These are phyloP conservation scores for Chlamydomonas reinhardtii DNA, from an alignment of 163 green algal species.

Conservation along the genomic window DNA sequence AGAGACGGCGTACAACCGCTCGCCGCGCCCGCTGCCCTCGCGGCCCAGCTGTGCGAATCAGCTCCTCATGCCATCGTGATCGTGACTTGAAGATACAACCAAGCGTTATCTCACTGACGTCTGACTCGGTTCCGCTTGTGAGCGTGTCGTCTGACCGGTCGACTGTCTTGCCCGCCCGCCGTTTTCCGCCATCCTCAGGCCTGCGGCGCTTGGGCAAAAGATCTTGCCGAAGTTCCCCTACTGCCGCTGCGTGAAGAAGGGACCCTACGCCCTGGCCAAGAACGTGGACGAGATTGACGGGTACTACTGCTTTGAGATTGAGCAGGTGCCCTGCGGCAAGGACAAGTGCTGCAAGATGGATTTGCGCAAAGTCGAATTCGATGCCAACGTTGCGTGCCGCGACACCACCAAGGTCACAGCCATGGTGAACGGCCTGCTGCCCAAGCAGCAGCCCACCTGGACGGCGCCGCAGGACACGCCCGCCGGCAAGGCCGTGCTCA, in stretches of 20 bases:
- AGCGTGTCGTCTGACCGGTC: no score
- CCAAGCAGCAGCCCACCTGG: background rate
- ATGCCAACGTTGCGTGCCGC: background rate
- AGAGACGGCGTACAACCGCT: no score
- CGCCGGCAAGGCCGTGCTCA: background rate
- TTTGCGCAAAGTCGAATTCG: slow-evolving; percentile 13
- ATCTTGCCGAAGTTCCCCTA: background rate
- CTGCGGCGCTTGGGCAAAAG: background rate
- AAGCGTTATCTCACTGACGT: no score
- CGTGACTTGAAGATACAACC: no score
- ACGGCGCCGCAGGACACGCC: background rate
- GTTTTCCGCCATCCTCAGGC: background rate
- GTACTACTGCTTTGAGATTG: slow-evolving; percentile 15
- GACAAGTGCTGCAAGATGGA: background rate
- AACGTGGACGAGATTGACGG: slow-evolving; percentile 7
- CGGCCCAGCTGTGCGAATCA: no score
- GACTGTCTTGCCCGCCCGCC: no score
- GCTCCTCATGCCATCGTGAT: no score
- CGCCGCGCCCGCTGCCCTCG: no score
- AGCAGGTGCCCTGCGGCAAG: background rate
- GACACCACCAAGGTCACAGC: background rate
- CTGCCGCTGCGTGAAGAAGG: slow-evolving; percentile 1
- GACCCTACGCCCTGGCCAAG: background rate
- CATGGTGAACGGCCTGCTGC: background rate
- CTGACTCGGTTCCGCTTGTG: no score